Conservation (phyloP, 345 rosid genomes). For the Pelargonium nanum region DNA sequence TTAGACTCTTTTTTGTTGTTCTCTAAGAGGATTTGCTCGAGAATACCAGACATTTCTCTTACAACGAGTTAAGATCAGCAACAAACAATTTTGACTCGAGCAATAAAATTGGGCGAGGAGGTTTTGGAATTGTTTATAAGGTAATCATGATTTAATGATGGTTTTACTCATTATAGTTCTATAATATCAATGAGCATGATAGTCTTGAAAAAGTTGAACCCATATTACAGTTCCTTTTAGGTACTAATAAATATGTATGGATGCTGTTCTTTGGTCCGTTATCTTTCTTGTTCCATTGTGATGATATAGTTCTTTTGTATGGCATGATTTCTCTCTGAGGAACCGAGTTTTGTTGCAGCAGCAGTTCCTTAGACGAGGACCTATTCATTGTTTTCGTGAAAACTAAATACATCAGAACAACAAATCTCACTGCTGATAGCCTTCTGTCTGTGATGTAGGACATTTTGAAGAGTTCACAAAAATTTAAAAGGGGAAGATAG, state of each 20-base stretch:
- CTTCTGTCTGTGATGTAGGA: too few relatives aligned
- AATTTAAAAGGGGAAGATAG: too few relatives aligned
- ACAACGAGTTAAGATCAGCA: constrained; percentile 29
- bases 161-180: background rate
- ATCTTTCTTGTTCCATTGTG: background rate
- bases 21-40: constrained; percentile 24
- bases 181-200: background rate
- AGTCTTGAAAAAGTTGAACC: background rate
- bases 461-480: too few relatives aligned
- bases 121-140: constrained; percentile 57
- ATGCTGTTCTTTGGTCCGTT: background rate
- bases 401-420: background rate
- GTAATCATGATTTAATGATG: constrained; percentile 18
- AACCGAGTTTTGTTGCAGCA: background rate
- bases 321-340: background rate
- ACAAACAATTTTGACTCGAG: constrained; percentile 33
- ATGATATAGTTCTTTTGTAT: background rate
- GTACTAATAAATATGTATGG: background rate
- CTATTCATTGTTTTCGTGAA: background rate
- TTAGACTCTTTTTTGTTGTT: background rate
- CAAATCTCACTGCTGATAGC: background rate
- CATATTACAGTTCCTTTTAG: background rate
- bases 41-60: constrained; percentile 30
- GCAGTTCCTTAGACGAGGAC: background rate
- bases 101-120: constrained; percentile 48